Evolutionary conservation across 192 early-diverging fungal genomes (phyloP).

Genomic region (Backusella parvicylindrica): DNA sequence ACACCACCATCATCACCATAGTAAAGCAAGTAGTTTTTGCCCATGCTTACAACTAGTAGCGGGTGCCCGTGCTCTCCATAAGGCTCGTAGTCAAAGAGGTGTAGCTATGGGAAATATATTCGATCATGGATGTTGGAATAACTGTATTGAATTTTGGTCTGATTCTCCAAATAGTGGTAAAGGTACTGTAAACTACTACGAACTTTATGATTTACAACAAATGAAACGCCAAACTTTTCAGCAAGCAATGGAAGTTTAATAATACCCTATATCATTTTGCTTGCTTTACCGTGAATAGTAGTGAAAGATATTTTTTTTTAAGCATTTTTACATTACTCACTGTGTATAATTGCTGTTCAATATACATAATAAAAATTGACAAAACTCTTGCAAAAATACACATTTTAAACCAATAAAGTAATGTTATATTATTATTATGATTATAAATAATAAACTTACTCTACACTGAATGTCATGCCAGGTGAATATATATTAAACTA

Average conservation of each 20-base stretch:
- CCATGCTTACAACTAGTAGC: conserved; percentile 36
- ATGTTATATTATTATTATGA: not conserved
- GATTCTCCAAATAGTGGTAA: conserved; percentile 51
- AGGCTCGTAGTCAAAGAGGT: conserved; percentile 20
- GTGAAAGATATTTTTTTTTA: not conserved
- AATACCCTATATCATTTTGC: not conserved
- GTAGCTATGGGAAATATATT: conserved; percentile 61
- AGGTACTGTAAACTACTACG: conserved; percentile 56
- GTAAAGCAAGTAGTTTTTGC: conserved; percentile 20
- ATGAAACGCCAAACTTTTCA: not conserved
- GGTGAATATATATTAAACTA: too few species aligned
- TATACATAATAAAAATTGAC: not conserved
- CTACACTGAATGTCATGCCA: too few species aligned
- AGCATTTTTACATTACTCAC: not conserved
- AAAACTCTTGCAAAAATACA: not conserved
- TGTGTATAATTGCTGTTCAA: not conserved
- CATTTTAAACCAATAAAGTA: not conserved
- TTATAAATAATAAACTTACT: too few species aligned
- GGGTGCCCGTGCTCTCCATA: conserved; percentile 33
- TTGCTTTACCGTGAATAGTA: not conserved
- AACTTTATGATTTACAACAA: conserved; percentile 43
- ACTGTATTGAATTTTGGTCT: conserved; percentile 87
- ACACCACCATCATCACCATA: conserved; percentile 17
- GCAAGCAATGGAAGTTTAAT: conserved; percentile 5
- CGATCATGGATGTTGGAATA: conserved; percentile 72